Conservation (phyloP, 2,329 filamentous ascomycete species). For the Arthrobotrys iridis region DNA sequence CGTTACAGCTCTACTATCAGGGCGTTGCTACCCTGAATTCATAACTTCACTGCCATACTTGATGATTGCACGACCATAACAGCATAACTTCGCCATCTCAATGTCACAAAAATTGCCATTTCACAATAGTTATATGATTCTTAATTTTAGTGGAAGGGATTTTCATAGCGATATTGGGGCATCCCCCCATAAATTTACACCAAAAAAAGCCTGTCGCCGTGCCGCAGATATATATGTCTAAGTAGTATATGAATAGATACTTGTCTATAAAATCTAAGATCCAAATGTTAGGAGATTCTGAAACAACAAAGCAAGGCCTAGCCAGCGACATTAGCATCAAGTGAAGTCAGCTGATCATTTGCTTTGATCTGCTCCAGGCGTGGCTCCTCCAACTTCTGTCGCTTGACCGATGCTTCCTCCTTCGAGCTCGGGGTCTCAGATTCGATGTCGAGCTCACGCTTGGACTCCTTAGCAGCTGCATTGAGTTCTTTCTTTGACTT, state of each 20-base stretch:
- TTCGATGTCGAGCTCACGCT: conserved; percentile 63
- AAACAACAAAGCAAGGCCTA: background rate
- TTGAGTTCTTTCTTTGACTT: conserved; percentile 74
- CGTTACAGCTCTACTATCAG: too few relatives aligned
- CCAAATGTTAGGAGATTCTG: too few relatives aligned
- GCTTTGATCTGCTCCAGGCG: conserved; percentile 2
- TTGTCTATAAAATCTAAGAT: background rate
- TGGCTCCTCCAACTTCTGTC: conserved; percentile 42
- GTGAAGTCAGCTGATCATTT: conserved; percentile 1
- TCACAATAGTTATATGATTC: too few relatives aligned
- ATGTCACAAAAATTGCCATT: too few relatives aligned
- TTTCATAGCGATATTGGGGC: too few relatives aligned
- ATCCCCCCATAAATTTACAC: too few relatives aligned
- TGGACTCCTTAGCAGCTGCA: conserved; percentile 60
- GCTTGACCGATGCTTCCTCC: conserved; percentile 60
- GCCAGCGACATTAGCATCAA: conserved; percentile 13
- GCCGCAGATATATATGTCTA: background rate
- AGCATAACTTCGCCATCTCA: too few relatives aligned
- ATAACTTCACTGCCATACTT: too few relatives aligned
- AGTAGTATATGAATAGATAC: background rate
- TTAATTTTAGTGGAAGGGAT: too few relatives aligned
- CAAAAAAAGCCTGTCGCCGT: too few relatives aligned
- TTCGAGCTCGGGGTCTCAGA: conserved; percentile 54
- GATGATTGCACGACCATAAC: too few relatives aligned
- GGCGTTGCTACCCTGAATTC: too few relatives aligned